Evolutionary conservation across 352 stramenopile genomes (phyloP).

Genomic region (Phytophthora pluvialis): DNA sequence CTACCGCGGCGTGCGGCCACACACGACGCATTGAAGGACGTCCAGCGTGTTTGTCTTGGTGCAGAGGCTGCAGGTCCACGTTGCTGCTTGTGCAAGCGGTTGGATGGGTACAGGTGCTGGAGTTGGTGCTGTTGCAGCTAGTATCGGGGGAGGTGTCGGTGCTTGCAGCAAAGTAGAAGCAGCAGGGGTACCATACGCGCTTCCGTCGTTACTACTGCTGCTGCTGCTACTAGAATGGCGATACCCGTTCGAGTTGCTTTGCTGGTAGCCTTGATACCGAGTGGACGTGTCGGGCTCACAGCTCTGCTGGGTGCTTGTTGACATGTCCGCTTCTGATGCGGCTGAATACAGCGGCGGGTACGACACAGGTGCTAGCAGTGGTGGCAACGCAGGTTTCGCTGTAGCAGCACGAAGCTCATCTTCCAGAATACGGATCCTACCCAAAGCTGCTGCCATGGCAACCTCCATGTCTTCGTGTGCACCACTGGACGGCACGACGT

Average conservation of each 20-base stretch:
- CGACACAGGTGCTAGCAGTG: slow-evolving; percentile 27
- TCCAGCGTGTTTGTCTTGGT: slow-evolving; percentile 64
- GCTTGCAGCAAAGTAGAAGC: not conserved
- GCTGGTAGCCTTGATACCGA: slow-evolving; percentile 14
- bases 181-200: not conserved
- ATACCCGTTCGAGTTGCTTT: slow-evolving; percentile 23
- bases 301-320: slow-evolving; percentile 15
- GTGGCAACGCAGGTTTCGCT: slow-evolving; percentile 17
- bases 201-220: slow-evolving; percentile 24
- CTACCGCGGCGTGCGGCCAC: slow-evolving; percentile 58
- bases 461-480: slow-evolving; percentile 61
- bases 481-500: slow-evolving; percentile 21
- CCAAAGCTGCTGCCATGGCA: slow-evolving; percentile 60
- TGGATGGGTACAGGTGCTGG: slow-evolving; percentile 5
- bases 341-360: slow-evolving; percentile 40
- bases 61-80: slow-evolving; percentile 79
- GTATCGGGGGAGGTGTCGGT: slow-evolving; percentile 2
- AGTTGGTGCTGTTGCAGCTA: not conserved
- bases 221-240: slow-evolving; percentile 27
- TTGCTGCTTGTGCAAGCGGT: slow-evolving; percentile 20
- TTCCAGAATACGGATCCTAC: slow-evolving; percentile 60
- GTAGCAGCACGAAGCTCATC: slow-evolving; percentile 47
- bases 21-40: slow-evolving; percentile 70
- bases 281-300: slow-evolving; percentile 2
- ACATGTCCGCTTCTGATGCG: slow-evolving; percentile 24